Evolutionary conservation across 192 early-diverging fungal species (phyloP).

Genomic region (Umbelopsis sp.): DNA sequence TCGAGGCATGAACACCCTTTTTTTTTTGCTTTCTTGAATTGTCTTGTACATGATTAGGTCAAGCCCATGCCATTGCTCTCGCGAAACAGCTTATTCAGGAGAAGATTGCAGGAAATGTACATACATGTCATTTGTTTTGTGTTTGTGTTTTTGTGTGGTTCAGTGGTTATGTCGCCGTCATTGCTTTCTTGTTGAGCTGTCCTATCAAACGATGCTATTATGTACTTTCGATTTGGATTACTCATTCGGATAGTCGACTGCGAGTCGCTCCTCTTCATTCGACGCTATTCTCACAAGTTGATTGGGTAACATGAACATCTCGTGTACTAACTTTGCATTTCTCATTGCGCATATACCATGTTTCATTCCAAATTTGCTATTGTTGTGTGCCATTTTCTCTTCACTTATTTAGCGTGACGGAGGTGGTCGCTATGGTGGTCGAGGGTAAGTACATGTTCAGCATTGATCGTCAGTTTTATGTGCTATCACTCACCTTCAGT

Average conservation of each 20-base stretch:
- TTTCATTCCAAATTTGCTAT: conserved; percentile 1
- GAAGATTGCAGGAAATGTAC: conserved; percentile 47
- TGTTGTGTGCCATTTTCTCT: conserved; percentile 1
- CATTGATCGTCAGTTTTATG: not conserved
- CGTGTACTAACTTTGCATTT: conserved; percentile 22
- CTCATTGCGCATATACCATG: conserved; percentile 1
- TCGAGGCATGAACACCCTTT: conserved; percentile 23
- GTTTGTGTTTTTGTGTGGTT: conserved; percentile 24
- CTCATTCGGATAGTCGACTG: not conserved
- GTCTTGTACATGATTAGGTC: conserved; percentile 23
- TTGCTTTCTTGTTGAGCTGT: not conserved
- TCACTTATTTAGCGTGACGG: conserved; percentile 18
- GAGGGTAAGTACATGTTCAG: conserved; percentile 7
- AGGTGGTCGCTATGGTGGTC: not conserved
- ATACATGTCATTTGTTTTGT: conserved; percentile 20
- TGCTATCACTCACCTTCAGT: not conserved
- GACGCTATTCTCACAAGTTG: conserved; percentile 17
- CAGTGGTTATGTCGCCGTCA: not conserved
- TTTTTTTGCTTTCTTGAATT: not conserved
- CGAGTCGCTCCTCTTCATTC: not conserved
- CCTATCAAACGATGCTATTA: not conserved
- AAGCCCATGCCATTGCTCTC: conserved; percentile 45
- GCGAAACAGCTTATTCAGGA: conserved; percentile 56
- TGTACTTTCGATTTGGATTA: not conserved
- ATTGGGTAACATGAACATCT: conserved; percentile 32